Evolutionary conservation across 257 asterid species (phyloP).

Genomic region (Solanum etuberosum): DNA sequence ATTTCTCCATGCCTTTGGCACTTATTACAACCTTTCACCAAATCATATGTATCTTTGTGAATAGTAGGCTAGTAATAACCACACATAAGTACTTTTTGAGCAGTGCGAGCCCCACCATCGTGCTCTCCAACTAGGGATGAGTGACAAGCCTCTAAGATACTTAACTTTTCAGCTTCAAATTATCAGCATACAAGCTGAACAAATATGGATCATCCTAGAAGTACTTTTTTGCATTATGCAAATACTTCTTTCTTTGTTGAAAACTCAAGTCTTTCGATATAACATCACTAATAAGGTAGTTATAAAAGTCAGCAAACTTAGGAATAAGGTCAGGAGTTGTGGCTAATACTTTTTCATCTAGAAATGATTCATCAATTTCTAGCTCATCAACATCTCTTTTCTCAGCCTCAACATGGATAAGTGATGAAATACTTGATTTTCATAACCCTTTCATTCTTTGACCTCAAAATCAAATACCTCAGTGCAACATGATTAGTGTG

Average conservation of each 20-base stretch:
- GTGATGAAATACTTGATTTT: neutral
- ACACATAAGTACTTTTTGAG: neutral
- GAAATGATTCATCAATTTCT: neutral
- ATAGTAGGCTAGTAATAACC: neutral
- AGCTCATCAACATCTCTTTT: neutral
- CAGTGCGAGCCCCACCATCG: neutral
- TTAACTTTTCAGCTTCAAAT: too few species aligned
- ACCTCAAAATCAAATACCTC: neutral
- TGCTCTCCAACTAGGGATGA: neutral
- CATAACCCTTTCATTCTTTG: neutral
- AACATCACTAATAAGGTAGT: neutral
- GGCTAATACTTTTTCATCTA: neutral
- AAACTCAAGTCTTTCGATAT: neutral
- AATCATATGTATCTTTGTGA: neutral
- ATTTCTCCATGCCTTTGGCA: neutral
- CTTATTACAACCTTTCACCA: neutral
- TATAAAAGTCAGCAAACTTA: too few species aligned
- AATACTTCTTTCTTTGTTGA: neutral
- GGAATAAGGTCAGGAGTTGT: neutral
- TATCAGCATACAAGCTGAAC: neutral
- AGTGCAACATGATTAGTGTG: neutral
- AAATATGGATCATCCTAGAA: neutral
- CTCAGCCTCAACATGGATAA: neutral
- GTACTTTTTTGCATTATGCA: too few species aligned
- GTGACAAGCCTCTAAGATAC: neutral